These are phyloP conservation scores for Leccinum pachyderme DNA, from an alignment of 1,284 basidiomycete species.

Conservation along the genomic window DNA sequence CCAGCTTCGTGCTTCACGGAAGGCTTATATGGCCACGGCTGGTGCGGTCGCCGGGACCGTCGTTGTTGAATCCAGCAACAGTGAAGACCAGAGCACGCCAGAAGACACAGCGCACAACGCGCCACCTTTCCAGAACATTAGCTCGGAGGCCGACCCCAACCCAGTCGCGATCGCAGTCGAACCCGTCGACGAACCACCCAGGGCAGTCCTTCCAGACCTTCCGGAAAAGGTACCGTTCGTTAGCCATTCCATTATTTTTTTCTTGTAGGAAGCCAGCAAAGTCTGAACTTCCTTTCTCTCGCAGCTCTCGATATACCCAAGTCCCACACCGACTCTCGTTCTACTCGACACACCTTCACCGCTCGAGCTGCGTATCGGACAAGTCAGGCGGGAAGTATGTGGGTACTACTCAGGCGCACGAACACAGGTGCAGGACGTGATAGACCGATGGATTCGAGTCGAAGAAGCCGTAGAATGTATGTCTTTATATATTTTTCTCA, in stretches of 20 bases:
- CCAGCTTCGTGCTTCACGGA: constrained; percentile 28
- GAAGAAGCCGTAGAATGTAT: constrained; percentile 81
- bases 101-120: constrained; percentile 5
- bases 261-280: background rate
- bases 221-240: constrained; percentile 25
- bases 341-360: constrained; percentile 72
- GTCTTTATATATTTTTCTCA: constrained; percentile 34
- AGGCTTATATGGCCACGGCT: constrained; percentile 18
- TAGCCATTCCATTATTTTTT: background rate
- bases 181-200: constrained; percentile 8
- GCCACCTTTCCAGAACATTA: background rate
- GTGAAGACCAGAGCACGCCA: constrained; percentile 2
- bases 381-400: constrained; percentile 56
- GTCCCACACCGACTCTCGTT: constrained; percentile 55
- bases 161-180: constrained; percentile 1
- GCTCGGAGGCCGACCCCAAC: background rate
- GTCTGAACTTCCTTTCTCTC: background rate
- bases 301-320: constrained; percentile 82
- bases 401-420: constrained; percentile 55
- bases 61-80: constrained; percentile 8
- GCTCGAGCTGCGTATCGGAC: constrained; percentile 71
- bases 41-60: constrained; percentile 16
- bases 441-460: constrained; percentile 78
- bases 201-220: constrained; percentile 17
- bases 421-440: constrained; percentile 63